These are phyloP conservation scores for Lentinula sp. DNA, from an alignment of 768 basidiomycete species.

Conservation along the genomic window DNA sequence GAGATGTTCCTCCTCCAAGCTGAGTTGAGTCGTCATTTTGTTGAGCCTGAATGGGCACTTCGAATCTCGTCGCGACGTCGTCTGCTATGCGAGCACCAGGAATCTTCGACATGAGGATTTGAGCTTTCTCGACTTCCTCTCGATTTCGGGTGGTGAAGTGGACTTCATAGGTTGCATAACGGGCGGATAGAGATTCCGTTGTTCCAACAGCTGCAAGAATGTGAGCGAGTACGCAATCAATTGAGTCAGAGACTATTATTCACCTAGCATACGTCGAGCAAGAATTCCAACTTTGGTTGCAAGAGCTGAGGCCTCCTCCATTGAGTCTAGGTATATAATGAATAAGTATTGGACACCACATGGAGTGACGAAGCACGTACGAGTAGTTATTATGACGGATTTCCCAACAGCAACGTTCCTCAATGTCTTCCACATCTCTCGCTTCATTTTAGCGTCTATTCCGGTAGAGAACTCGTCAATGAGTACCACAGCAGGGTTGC, in stretches of 20 bases:
- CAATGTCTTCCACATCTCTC: constrained; percentile 78
- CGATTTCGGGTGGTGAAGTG: constrained; percentile 66
- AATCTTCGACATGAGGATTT: constrained; percentile 52
- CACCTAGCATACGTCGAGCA: constrained; percentile 64
- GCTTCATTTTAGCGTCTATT: constrained; percentile 77
- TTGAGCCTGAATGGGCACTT: constrained; percentile 48
- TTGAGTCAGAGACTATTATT: constrained; percentile 7
- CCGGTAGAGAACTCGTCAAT: constrained; percentile 85
- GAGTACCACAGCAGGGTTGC: constrained; percentile 70
- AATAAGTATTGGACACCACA: neutral
- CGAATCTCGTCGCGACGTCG: constrained; percentile 71
- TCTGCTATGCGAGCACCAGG: constrained; percentile 63
- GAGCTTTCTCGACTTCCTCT: constrained; percentile 52
- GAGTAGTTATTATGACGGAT: constrained; percentile 67
- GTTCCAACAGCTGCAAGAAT: constrained; percentile 54
- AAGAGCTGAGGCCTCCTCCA: constrained; percentile 80
- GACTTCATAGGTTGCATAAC: constrained; percentile 71
- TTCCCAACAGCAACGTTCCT: constrained; percentile 60
- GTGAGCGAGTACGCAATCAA: neutral
- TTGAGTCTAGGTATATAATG: constrained; percentile 44
- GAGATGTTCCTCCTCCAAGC: constrained; percentile 26
- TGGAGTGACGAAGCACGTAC: constrained; percentile 28
- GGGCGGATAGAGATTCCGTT: constrained; percentile 52
- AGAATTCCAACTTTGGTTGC: constrained; percentile 75
- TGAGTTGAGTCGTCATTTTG: constrained; percentile 11